These are phyloP conservation scores for Phaeotremella skinneri DNA, from an alignment of 768 basidiomycete species.

Conservation along the genomic window DNA sequence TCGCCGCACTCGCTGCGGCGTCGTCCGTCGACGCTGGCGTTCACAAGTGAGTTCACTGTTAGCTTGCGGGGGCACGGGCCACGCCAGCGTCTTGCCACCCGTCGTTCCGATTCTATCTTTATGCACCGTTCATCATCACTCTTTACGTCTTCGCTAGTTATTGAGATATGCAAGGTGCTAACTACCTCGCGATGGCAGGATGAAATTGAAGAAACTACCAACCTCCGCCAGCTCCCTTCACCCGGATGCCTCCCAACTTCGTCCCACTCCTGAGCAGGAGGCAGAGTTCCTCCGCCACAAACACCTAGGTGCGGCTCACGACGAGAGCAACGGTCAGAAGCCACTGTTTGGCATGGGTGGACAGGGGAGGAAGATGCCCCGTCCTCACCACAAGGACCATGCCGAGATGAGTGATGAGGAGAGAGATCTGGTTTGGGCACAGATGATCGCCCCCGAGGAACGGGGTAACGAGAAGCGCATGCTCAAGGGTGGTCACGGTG, in stretches of 20 bases:
- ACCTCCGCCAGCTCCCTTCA: slow-evolving; percentile 52
- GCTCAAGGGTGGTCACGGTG: slow-evolving; percentile 70
- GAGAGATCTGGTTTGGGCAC: slow-evolving; percentile 57
- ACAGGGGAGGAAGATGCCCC: slow-evolving; percentile 61
- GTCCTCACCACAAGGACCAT: slow-evolving; percentile 43
- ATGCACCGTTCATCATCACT: slow-evolving; percentile 9
- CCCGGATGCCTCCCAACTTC: slow-evolving; percentile 60
- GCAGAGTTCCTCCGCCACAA: slow-evolving; percentile 85
- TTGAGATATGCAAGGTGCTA: neutral
- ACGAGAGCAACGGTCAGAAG: slow-evolving; percentile 49
- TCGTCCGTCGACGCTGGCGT: slow-evolving; percentile 49
- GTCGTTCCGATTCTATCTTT: neutral
- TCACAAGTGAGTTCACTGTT: slow-evolving; percentile 47
- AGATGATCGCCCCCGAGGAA: slow-evolving; percentile 33
- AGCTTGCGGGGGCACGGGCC: slow-evolving; percentile 4
- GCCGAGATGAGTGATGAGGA: slow-evolving; percentile 64
- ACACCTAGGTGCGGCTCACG: slow-evolving; percentile 66
- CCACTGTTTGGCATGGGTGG: slow-evolving; percentile 75
- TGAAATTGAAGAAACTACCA: slow-evolving; percentile 85
- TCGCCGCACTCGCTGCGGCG: slow-evolving; percentile 46
- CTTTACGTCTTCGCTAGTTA: neutral
- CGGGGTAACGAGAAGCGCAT: slow-evolving; percentile 34
- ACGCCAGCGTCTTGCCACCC: slow-evolving; percentile 43
- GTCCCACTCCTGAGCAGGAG: slow-evolving; percentile 56
- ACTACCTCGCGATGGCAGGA: slow-evolving; percentile 56